phyloP scores from a whole-genome alignment of 2,329 filamentous ascomycete genomes.

The Achaetomium macrosporum region DNA sequence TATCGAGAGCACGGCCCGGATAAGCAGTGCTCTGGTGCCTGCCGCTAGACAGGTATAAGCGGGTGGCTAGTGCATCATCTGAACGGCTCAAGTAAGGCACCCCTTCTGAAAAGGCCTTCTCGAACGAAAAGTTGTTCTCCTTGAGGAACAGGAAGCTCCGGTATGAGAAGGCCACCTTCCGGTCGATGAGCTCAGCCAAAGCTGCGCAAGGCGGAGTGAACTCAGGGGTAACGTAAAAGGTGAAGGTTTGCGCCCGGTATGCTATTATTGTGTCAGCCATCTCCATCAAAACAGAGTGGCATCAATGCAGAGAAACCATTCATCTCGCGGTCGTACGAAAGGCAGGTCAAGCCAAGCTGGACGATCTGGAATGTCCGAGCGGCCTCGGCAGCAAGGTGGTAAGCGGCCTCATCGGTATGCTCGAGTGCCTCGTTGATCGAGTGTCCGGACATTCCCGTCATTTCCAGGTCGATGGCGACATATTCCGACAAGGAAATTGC shows the following conservation, averaged over 20 bases:
- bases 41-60: not conserved
- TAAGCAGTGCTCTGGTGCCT: not conserved
- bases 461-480: constrained; percentile 35
- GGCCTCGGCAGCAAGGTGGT: constrained; percentile 26
- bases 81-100: constrained; percentile 3
- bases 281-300: not conserved
- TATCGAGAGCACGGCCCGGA: not conserved
- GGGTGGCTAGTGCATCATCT: not conserved
- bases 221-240: constrained; percentile 3
- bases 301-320: not conserved
- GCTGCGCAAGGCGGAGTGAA: not conserved
- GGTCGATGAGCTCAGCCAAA: constrained; percentile 1
- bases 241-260: constrained; percentile 9
- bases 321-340: constrained; percentile 16
- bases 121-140: constrained; percentile 4
- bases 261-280: not conserved
- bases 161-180: constrained; percentile 4
- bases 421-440: not conserved
- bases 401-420: constrained; percentile 22
- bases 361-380: constrained; percentile 31
- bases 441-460: constrained; percentile 30
- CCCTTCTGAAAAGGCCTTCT: constrained; percentile 1
- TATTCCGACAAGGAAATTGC: constrained; percentile 29
- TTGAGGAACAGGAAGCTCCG: constrained; percentile 3
- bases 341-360: constrained; percentile 34